Conservation (phyloP, 2,329 filamentous ascomycete genomes). For the Botrytis aclada region DNA sequence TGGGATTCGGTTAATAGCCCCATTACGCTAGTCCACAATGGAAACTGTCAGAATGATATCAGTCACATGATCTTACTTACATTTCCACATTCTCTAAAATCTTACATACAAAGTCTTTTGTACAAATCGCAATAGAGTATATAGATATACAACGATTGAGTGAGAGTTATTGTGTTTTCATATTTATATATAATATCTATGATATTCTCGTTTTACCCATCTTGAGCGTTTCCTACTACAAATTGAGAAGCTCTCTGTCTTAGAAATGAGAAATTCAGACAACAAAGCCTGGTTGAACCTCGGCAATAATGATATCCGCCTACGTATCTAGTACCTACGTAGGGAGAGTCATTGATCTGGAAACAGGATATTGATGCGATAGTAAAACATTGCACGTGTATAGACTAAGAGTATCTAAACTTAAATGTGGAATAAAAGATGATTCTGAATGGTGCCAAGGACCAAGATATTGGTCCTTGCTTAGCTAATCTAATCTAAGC, state of each 20-base stretch:
- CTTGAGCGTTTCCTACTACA: neutral
- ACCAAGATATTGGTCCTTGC: too few species aligned
- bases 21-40: conserved; percentile 15
- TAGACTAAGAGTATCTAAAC: too few species aligned
- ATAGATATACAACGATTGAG: neutral
- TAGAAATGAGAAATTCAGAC: neutral
- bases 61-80: neutral
- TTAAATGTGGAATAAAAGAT: too few species aligned
- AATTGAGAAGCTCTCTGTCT: neutral
- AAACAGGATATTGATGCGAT: neutral
- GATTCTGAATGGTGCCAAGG: too few species aligned
- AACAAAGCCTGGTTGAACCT: neutral
- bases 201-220: neutral
- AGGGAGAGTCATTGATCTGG: neutral
- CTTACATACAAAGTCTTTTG: neutral
- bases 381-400: neutral
- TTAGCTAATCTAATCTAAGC: too few species aligned
- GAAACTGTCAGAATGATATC: neutral
- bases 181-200: neutral
- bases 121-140: neutral
- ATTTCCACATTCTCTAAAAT: neutral
- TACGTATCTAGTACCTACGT: neutral
- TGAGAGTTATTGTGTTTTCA: neutral
- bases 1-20: conserved; percentile 19
- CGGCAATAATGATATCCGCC: neutral